Base-by-base conservation (phyloP, 140 eudicot genomes). In the Stevia rebaudiana region DNA sequence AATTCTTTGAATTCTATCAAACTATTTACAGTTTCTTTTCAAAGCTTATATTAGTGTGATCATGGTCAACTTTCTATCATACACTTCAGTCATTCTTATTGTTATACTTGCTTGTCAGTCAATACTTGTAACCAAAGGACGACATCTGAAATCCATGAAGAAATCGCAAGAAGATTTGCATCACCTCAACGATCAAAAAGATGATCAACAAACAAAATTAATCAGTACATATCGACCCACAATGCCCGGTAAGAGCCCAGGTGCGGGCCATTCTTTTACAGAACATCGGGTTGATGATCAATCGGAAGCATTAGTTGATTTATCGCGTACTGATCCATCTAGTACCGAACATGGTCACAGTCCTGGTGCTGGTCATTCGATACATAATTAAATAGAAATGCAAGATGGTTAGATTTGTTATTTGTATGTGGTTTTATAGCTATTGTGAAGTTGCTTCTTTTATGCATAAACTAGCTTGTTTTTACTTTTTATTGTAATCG, bases 221-320 rank as follows among this genome's bases (percentile, higher is more conserved):
- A 5, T 60, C 58, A 57, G 37, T 36, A 80, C 67, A 8, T 83
- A 80, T 72, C 78, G 77, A 42, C 90, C 95, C 24, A 86, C 90
- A 33, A 60, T 61, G 57, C 88, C 83, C 17, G 95, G 92, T 33
- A 82, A 64, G 69, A 81, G 89, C 61, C 94, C 86, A 23, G 89
- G 94, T 10, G 76, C 83, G 52, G 84, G 94, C 35, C 89, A 86
- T 53, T 71, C 80, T n/a, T 51, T 69, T 75, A 40, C 63, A 11
- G 71, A 55, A n/a, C 73, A 48, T 43, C 59, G 42, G 30, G 53
- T 52, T 30, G 51, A 40, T 52, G 39, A 54, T 55, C 76, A 71
- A 67, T 58, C 79, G 48, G 37, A 54, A 66, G 48, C 35, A 46
- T 0, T 55, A 40, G 56, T 42, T 48, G 33, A 28, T 15, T 37